A percentile compares a stretch with the other conserved stretches of the same genome.
These are phyloP conservation scores for Yarrowia divulgata DNA, from an alignment of 805 yeast genomes.

Conservation along the genomic window DNA sequence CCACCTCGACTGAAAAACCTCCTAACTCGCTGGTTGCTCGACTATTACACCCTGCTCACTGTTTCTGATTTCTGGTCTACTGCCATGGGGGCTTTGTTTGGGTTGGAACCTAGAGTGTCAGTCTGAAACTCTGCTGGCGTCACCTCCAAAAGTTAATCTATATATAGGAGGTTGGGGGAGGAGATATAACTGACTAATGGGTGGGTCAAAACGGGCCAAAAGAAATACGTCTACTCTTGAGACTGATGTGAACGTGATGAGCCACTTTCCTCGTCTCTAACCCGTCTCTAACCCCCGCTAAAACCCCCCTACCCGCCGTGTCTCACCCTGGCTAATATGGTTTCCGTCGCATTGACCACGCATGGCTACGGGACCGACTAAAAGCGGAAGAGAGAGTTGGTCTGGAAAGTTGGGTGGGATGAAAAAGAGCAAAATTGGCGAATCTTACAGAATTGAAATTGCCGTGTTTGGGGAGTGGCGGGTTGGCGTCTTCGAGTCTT, in stretches of 20 bases:
- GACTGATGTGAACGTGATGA: too few relatives aligned
- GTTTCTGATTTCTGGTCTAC: not conserved
- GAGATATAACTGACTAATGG: too few relatives aligned
- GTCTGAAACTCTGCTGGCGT: not conserved
- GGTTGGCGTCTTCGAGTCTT: too few relatives aligned
- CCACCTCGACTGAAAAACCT: too few relatives aligned
- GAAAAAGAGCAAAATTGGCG: not conserved
- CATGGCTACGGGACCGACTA: not conserved
- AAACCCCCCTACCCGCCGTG: not conserved
- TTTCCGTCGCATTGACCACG: not conserved
- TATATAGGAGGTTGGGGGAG: not conserved
- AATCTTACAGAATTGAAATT: too few relatives aligned
- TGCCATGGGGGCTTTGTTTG: not conserved
- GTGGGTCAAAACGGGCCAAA: too few relatives aligned
- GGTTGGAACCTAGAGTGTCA: not conserved
- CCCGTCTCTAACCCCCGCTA: not conserved
- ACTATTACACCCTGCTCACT: too few relatives aligned
- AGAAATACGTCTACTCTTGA: too few relatives aligned
- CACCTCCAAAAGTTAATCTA: constrained; percentile 6
- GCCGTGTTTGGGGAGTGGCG: too few relatives aligned
- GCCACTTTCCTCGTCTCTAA: not conserved
- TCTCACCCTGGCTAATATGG: not conserved
- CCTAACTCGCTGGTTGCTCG: too few relatives aligned
- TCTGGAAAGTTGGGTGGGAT: too few relatives aligned
- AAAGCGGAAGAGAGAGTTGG: not conserved